Evolutionary conservation across 1,284 basidiomycete species (phyloP).

Genomic region (Hypsizygus ulmarius): DNA sequence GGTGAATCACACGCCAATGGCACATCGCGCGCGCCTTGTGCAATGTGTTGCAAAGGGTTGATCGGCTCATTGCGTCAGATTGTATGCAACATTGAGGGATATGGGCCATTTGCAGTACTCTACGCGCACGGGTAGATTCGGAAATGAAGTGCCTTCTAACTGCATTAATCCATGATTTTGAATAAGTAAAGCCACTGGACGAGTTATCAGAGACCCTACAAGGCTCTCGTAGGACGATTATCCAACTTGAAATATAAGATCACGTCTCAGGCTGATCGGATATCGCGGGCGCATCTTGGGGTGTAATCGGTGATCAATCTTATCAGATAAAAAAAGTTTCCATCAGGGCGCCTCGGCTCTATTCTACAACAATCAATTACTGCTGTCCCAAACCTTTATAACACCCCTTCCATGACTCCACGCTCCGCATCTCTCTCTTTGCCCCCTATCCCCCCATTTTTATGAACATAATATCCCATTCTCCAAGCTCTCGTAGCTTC

Average conservation of each 20-base stretch:
- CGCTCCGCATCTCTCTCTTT: slow-evolving; percentile 12
- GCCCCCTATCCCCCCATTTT: slow-evolving; percentile 15
- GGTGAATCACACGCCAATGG: slow-evolving; percentile 19
- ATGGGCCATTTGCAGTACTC: slow-evolving; percentile 30
- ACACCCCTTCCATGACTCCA: slow-evolving; percentile 19
- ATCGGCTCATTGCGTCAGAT: slow-evolving; percentile 1
- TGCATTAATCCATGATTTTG: slow-evolving; percentile 19
- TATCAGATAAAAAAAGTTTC: slow-evolving; percentile 34
- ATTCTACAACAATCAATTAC: slow-evolving; percentile 18
- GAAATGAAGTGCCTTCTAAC: slow-evolving; percentile 19
- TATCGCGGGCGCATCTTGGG: too few relatives aligned
- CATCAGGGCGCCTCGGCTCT: slow-evolving; percentile 13
- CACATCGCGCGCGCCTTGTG: slow-evolving; percentile 22
- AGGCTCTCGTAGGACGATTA: background rate
- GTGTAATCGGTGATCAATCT: slow-evolving; percentile 24
- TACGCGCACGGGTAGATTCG: background rate
- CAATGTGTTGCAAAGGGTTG: slow-evolving; percentile 7
- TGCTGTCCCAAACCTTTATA: slow-evolving; percentile 15
- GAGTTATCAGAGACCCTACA: background rate
- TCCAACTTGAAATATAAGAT: too few relatives aligned
- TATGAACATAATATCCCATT: slow-evolving; percentile 30
- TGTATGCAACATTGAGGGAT: slow-evolving; percentile 25
- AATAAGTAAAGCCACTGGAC: slow-evolving; percentile 1
- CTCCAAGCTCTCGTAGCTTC: slow-evolving; percentile 22
- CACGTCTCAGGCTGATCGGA: too few relatives aligned